These are phyloP conservation scores for Globisporangium lucens DNA, from an alignment of 352 stramenopile genomes.

Conservation along the genomic window DNA sequence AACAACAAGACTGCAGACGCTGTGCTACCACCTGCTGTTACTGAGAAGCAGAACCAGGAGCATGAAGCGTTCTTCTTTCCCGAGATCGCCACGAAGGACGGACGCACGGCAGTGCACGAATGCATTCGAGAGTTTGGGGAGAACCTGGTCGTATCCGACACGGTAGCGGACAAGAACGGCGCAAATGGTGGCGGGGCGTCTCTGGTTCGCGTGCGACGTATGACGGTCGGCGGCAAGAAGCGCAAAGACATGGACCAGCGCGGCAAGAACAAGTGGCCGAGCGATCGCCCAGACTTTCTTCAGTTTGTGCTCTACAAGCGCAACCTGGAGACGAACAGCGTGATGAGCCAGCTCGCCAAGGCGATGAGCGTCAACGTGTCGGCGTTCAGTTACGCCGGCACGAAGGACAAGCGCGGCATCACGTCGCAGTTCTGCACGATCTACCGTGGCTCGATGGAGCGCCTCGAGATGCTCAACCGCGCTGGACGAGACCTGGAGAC, in stretches of 20 bases:
- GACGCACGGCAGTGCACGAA: constrained; percentile 83
- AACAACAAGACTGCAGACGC: neutral
- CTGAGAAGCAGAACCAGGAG: neutral
- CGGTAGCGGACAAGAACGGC: constrained; percentile 54
- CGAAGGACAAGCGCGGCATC: constrained; percentile 96
- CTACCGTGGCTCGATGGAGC: constrained; percentile 74
- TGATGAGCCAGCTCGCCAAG: constrained; percentile 75
- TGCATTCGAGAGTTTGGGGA: constrained; percentile 68
- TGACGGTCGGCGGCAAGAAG: constrained; percentile 84
- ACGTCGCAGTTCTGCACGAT: constrained; percentile 95
- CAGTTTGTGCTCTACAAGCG: constrained; percentile 97
- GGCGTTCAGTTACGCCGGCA: constrained; percentile 91
- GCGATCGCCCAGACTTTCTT: constrained; percentile 86
- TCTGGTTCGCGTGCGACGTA: constrained; percentile 75
- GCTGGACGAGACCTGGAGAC: constrained; percentile 58
- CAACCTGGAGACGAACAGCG: constrained; percentile 92
- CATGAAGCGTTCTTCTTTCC: constrained; percentile 58
- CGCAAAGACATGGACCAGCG: constrained; percentile 77
- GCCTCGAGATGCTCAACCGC: constrained; percentile 77
- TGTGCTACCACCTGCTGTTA: too few relatives aligned
- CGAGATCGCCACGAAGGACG: constrained; percentile 78
- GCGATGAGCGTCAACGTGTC: constrained; percentile 62
- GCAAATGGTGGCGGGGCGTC: constrained; percentile 27
- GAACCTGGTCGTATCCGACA: constrained; percentile 80
- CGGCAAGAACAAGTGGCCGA: constrained; percentile 46